Base-by-base conservation (phyloP, 225 moss, liverwort and hornwort species). In the Bryoerythrophyllum caledonicum region DNA sequence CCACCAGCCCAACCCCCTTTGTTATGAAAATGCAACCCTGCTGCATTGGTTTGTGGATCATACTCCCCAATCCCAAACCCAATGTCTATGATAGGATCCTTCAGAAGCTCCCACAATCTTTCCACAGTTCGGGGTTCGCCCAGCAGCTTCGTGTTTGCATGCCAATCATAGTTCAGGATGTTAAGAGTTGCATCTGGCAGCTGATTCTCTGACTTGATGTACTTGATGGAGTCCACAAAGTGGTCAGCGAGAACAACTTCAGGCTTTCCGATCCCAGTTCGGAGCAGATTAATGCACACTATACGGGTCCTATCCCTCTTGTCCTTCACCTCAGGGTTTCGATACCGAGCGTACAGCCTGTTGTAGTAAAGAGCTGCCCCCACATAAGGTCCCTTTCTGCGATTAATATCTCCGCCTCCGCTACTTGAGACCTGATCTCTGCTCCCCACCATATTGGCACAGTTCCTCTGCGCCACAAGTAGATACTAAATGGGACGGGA, bases 401-500 rank as follows among this genome's bases (percentile, higher is more conserved):
- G 15, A 99, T 93, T 70, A 90, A 93, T 68, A 99, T 99, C 81
- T 95, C 95, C 62, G 99, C 99, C 82, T 99, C 99, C 66, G 95
- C 82, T 66, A 95, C 90, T 75, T 85, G 90, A 5, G 99, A 99
- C 72, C 92, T 95, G 68, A 99, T 99, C 83, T 95, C 99, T 69
- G 99, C 99, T 27, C 99, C 95, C 99, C 99, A 99, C 99, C 99
- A 99, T 48, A 99, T 95, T 38, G 99, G 99, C 68, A 99, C 99
- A 63, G 99, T 99, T 78, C 99, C 95, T 82, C 99, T 90, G 46
- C 99, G 99, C 99, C 99, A 99, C 27, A 99, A 73, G 66, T 95
- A 99, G 49, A 89, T 73, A 76, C 95, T 95, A 65, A 89, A 99
- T 35, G 95, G 91, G 77, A 90, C 82, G 68, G 99, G n/a, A n/a